Evolutionary conservation across 164 flowering plant genomes (phyloP), one percentile per base, ranked within the genome.

Genomic region (Tinospora cordifolia): DNA sequence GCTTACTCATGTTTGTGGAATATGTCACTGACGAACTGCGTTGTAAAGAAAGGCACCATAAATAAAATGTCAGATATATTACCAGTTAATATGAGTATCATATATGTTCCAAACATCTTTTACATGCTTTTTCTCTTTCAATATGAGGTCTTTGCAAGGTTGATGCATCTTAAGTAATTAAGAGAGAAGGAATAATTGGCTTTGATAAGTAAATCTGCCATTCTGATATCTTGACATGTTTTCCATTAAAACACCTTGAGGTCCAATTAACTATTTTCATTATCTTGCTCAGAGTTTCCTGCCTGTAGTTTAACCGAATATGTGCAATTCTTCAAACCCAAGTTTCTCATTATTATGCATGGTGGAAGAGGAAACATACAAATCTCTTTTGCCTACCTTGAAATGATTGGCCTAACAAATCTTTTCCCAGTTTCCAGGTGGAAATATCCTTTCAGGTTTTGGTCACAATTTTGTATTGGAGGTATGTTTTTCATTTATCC

Each of bases 401-500:
- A 62, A 27, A 30, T 63, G 17, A 8, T 36, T 30, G 21, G 24
- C 26, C 68, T 21, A 44, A 27, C 59, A 34, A 44, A 27, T 8
- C 6, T 21, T 60, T 69, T 66, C 34, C 70, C 82, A 84, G 87
- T 74, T 84, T 68, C 66, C 63, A 39, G 82, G 67, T 58, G 81
- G 83, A 65, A 84, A 77, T 67, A 64, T 74, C 63, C 77, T 84
- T 47, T 68, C 21, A 0, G 83, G 84, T 0, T n/a, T 54, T 30
- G 78, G 84, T 60, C 69, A 21, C 27, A 77, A 73, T 69, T 84
- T 84, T 75, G 83, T 84, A 19, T 75, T 82, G 69, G 84, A 82
- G 87, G 87, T 84, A 72, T 57, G 70, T 44, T 70, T 66, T 24
- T 46, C 3, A 38, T 1, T 27, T 70, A 19, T 1, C 19, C 19